Conservation (phyloP, 345 rosid genomes). For the Heritiera fomes region DNA sequence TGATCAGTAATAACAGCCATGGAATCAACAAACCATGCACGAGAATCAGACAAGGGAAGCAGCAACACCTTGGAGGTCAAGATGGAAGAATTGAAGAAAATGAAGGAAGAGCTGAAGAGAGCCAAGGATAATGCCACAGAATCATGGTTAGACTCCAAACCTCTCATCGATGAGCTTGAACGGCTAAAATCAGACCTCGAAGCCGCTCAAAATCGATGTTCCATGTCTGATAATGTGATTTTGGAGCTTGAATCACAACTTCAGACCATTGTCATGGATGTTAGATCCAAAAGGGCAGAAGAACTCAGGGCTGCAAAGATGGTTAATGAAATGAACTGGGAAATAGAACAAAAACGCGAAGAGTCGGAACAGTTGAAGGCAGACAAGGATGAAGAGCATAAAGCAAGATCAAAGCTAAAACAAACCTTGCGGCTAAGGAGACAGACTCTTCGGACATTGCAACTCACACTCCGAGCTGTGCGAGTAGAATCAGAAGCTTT, state of each 20-base stretch:
- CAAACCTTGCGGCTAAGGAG: constrained; percentile 40
- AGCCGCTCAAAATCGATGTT: constrained; percentile 35
- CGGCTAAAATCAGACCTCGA: constrained; percentile 38
- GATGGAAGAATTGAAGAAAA: constrained; percentile 37
- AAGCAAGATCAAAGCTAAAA: constrained; percentile 36
- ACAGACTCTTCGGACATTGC: constrained; percentile 45
- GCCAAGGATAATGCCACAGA: constrained; percentile 30
- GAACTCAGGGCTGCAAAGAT: constrained; percentile 30
- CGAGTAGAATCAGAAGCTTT: constrained; percentile 48
- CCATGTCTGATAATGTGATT: constrained; percentile 29
- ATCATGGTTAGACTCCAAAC: constrained; percentile 61
- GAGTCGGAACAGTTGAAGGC: constrained; percentile 31
- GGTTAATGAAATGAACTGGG: constrained; percentile 26
- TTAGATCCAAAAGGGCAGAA: constrained; percentile 31
- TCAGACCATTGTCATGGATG: constrained; percentile 20
- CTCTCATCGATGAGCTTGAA: constrained; percentile 57
- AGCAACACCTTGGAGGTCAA: constrained; percentile 1
- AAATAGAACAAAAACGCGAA: constrained; percentile 24
- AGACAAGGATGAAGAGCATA: constrained; percentile 30
- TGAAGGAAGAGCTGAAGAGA: constrained; percentile 33
- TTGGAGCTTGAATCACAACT: constrained; percentile 45
- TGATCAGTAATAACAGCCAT: background rate
- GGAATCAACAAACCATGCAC: constrained; percentile 4
- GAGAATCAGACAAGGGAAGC: background rate
- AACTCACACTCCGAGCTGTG: constrained; percentile 38